Conservation (phyloP, 495 filamentous ascomycete species). For the Penicillium canariense region DNA sequence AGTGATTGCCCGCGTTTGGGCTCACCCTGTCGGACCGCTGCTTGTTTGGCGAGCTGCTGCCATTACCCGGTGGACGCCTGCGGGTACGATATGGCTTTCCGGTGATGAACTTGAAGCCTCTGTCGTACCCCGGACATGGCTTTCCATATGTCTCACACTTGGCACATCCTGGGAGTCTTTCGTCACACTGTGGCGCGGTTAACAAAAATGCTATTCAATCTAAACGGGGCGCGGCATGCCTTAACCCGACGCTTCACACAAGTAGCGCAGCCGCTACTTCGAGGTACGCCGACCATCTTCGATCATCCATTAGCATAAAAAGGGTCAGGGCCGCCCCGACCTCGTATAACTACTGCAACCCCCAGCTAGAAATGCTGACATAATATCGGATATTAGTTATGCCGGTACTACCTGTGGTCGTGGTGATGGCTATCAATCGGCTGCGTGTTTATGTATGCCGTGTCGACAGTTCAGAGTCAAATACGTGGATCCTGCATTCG, state of each 20-base stretch:
- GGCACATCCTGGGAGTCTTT: conserved; percentile 29
- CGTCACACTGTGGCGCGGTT: conserved; percentile 31
- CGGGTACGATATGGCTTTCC: conserved; percentile 33
- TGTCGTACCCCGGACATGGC: conserved; percentile 37
- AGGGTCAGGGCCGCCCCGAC: background rate
- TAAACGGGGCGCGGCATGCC: conserved; percentile 7
- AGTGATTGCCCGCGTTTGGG: background rate
- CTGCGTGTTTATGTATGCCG: background rate
- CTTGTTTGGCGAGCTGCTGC: background rate
- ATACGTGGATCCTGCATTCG: no score
- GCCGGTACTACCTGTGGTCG: background rate
- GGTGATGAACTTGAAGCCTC: conserved; percentile 32
- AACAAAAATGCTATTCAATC: conserved; percentile 1
- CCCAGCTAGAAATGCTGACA: conserved; percentile 5
- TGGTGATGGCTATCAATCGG: background rate
- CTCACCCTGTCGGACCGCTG: background rate
- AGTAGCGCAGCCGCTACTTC: conserved; percentile 54
- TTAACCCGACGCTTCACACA: conserved; percentile 39
- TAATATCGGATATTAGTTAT: conserved; percentile 10
- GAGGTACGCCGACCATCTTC: conserved; percentile 44
- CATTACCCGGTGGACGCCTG: conserved; percentile 8
- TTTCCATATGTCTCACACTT: conserved; percentile 36
- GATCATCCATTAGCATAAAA: conserved; percentile 1
- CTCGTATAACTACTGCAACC: conserved; percentile 10
- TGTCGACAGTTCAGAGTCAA: no score